Base-by-base conservation (phyloP, 495 filamentous ascomycete genomes). In the Penicillium dipodomyicola region DNA sequence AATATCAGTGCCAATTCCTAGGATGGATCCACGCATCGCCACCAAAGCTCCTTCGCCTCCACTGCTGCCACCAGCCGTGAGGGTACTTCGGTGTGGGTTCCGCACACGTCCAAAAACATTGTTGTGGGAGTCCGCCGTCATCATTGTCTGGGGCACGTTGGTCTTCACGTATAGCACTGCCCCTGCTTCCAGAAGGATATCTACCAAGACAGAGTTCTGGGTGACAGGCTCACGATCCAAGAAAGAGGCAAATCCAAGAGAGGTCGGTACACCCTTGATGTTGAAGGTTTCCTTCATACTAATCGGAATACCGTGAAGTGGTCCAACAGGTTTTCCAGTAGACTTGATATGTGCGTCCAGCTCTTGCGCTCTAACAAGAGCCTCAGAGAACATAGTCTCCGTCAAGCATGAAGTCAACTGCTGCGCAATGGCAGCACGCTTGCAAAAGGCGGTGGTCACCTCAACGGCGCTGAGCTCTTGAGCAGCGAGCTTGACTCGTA, bases 1-100 rank as follows among this genome's bases (percentile, higher is more conserved):
- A 56, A 88, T 82, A 54, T 90, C 87, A 0, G 81, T 84, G 0
- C 85, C 87, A 15, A 89, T 78, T 2, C 87, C 87, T 0, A 88
- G 67, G 37, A 80, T 69, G 4, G 77, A 81, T 7, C 86, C 85
- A 5, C 80, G 68, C 22, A 84, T 60, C 0, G 77, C 82, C 4
- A 87, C 45, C 10, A 89, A 67, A 1, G 85, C 84, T 0, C 78
- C 83, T 64, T 90, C 86, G 25, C 86, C 87, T 9, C 86, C 84
- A 3, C 79, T 79, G 23, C 77, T 82, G 1, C 86, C 86, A 5
- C 86, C 86, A 82, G 33, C 33, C 5, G 33, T 37, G 33, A 37
- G 33, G 5, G 14, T 37, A 37, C 5, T 15, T 37, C 33, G 14
- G 33, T 37, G 12, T 37, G 33, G 33, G 63, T 85, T 87, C 1